These are phyloP conservation scores for Termitomyces sp. DNA, from an alignment of 768 basidiomycete species.

Conservation along the genomic window DNA sequence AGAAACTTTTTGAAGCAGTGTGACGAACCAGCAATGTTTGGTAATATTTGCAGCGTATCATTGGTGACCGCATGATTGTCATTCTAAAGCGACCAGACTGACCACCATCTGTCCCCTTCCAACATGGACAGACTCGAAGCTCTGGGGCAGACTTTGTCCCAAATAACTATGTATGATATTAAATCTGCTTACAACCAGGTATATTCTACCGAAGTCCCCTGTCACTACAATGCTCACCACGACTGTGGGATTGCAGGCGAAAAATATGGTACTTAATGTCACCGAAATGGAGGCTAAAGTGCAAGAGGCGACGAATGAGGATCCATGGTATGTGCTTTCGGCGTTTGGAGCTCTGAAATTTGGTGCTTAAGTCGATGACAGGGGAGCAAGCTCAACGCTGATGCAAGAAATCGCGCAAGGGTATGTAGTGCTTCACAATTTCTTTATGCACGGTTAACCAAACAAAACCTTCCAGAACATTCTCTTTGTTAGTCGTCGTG, in stretches of 20 bases:
- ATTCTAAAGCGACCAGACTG: constrained; percentile 2
- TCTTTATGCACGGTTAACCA: not conserved
- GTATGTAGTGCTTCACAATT: constrained; percentile 33
- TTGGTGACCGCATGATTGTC: not conserved
- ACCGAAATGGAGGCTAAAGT: constrained; percentile 98
- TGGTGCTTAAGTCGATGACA: constrained; percentile 7
- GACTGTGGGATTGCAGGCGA: constrained; percentile 54
- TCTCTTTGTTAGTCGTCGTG: constrained; percentile 76
- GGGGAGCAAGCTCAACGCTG: constrained; percentile 96
- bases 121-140: constrained; percentile 79
- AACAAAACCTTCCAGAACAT: constrained; percentile 57
- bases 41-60: not conserved
- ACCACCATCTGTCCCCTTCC: not conserved
- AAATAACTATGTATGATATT: constrained; percentile 88
- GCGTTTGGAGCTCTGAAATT: not conserved
- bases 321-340: constrained; percentile 75
- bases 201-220: constrained; percentile 1
- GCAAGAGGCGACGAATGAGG: constrained; percentile 94
- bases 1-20: too few relatives aligned
- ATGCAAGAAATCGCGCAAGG: constrained; percentile 99
- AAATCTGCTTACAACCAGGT: constrained; percentile 95
- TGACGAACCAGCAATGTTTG: constrained; percentile 14
- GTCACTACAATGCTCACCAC: not conserved
- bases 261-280: constrained; percentile 94
- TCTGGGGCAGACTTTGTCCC: constrained; percentile 71